Base-by-base conservation (phyloP, 2,329 filamentous ascomycete genomes). In the Biscogniauxia mediterranea region DNA sequence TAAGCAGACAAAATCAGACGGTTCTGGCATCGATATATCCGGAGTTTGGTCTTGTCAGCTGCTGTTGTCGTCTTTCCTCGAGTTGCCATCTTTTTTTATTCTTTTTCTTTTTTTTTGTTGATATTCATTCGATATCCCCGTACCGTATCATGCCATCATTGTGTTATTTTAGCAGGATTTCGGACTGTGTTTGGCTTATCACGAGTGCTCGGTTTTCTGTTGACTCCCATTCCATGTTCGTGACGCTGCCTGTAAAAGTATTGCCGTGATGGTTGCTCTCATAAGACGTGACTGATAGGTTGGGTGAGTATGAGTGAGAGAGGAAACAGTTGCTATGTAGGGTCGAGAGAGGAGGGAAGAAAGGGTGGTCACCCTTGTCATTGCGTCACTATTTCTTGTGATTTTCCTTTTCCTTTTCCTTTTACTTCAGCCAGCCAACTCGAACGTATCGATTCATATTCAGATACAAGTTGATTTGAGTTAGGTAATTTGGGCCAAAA, bases 11-110 rank as follows among this genome's bases (percentile, higher is more conserved):
- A 58, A 55, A 58, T 61, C 59, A 63, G 60, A 61, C 54, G 58
- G 61, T 61, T 63, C 61, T 52, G 63, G 58, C 60, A 65, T 67
- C 63, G 63, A 63, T 55, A 64, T 67, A 57, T 65, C 65, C 61
- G 63, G 65, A 65, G 63, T 65, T 64, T 60, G 61, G 60, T 62
- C 60, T 57, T 65, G 61, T 64, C 60, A 46, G 19, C 56, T 63
- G 62, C 32, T 62, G 55, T 62, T 56, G 54, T 61, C 52, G 60
- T 62, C 56, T 38, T 61, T 62, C 50, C 15, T 64, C 62, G 63
- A 62, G 61, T 59, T 60, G 63, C 61, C 61, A 57, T 52, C 59
- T 57, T 52, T 64, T 23, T 23, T 23, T 23, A 57, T 58, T 63
- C 19, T 61, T 63, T 50, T 55, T 65, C 57, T 63, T 63, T 55